A percentile compares a stretch with the other conserved stretches of the same genome.
phyloP scores from a whole-genome alignment of 352 stramenopile genomes.

The Phytopythium litorale region DNA sequence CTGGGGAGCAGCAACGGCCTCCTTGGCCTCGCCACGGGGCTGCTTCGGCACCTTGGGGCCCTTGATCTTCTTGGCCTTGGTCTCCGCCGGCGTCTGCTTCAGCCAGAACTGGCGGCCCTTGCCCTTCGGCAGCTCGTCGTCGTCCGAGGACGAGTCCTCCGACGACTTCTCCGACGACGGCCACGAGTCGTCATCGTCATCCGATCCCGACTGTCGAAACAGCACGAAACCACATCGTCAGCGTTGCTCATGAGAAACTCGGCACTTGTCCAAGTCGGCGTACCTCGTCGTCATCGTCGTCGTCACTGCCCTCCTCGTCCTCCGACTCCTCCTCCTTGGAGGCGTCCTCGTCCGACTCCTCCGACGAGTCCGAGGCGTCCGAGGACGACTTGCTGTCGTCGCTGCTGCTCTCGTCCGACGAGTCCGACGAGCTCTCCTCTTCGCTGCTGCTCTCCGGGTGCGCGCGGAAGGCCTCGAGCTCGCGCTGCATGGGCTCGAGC shows the following conservation, averaged over 20 bases:
- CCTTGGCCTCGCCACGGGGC: constrained; percentile 41
- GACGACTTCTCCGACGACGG: constrained; percentile 57
- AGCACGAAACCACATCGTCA: not conserved
- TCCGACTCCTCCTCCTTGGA: constrained; percentile 21
- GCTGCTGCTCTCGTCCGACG: constrained; percentile 27
- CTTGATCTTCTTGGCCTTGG: constrained; percentile 46
- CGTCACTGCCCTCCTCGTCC: constrained; percentile 9
- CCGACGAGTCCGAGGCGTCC: constrained; percentile 18
- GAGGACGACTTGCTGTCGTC: constrained; percentile 23
- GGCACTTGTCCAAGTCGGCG: not conserved
- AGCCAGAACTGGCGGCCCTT: constrained; percentile 96
- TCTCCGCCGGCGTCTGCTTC: constrained; percentile 86
- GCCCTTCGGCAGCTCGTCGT: constrained; percentile 82
- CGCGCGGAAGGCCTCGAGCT: constrained; percentile 90
- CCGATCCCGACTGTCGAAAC: constrained; percentile 15
- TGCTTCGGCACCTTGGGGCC: constrained; percentile 35
- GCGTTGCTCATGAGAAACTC: not conserved
- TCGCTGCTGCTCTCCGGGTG: constrained; percentile 86
- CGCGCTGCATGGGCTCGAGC: constrained; percentile 87
- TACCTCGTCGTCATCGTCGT: constrained; percentile 8
- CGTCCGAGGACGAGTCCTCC: constrained; percentile 61
- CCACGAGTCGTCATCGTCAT: constrained; percentile 58
- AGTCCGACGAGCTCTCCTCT: constrained; percentile 41
- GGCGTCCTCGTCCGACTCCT: constrained; percentile 28
- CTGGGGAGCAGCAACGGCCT: constrained; percentile 39